Evolutionary conservation across 768 basidiomycete genomes (phyloP).

Genomic region (Lyophyllum shimeji): DNA sequence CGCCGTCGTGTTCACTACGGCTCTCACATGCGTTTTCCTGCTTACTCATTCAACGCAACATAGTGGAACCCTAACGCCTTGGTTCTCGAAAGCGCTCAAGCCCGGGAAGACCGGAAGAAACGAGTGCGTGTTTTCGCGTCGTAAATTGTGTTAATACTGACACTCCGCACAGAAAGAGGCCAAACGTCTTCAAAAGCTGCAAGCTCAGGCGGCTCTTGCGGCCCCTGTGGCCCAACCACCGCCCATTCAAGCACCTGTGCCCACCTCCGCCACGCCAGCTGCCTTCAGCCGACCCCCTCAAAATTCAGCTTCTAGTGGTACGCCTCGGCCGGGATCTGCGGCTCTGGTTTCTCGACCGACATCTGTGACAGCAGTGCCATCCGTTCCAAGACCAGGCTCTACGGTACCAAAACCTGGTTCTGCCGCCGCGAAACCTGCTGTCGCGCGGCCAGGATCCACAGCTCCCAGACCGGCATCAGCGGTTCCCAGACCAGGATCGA

Average conservation of each 20-base stretch:
- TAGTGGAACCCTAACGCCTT: slow-evolving; percentile 70
- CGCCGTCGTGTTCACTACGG: not conserved
- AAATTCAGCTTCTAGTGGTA: slow-evolving; percentile 21
- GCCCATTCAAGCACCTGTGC: slow-evolving; percentile 31
- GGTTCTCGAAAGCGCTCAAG: slow-evolving; percentile 69
- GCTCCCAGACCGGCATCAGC: slow-evolving; percentile 27
- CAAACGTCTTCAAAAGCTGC: slow-evolving; percentile 64
- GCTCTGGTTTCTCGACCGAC: slow-evolving; percentile 19
- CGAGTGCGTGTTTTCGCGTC: slow-evolving; percentile 47
- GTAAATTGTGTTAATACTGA: not conserved
- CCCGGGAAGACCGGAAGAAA: slow-evolving; percentile 75
- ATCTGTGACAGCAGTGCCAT: slow-evolving; percentile 14
- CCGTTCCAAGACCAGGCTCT: slow-evolving; percentile 21
- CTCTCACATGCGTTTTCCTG: not conserved
- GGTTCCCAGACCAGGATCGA: slow-evolving; percentile 20
- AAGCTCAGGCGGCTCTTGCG: slow-evolving; percentile 32
- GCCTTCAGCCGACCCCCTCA: slow-evolving; percentile 22
- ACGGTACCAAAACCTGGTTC: slow-evolving; percentile 21
- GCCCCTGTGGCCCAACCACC: slow-evolving; percentile 25
- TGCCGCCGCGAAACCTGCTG: slow-evolving; percentile 15
- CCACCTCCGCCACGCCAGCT: slow-evolving; percentile 28
- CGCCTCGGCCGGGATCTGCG: slow-evolving; percentile 34
- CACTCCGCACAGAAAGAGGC: slow-evolving; percentile 58
- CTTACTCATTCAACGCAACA: slow-evolving; percentile 7
- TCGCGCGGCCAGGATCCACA: slow-evolving; percentile 19